A percentile compares a stretch with the other conserved stretches of the same genome.
Conservation (phyloP, 345 rosid genomes). For the Capsella bursapastoris region DNA sequence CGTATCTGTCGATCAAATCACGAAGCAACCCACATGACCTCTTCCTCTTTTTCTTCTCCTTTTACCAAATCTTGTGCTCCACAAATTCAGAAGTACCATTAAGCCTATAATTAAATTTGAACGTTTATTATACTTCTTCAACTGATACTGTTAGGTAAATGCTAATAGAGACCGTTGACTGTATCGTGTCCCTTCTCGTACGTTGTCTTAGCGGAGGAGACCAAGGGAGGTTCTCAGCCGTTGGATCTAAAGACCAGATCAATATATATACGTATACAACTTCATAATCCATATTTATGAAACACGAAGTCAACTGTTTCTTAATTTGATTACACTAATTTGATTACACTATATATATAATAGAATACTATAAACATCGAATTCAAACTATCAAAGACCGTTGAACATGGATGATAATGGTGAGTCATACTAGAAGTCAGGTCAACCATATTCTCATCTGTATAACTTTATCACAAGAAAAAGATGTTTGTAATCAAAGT, state of each 20-base stretch:
- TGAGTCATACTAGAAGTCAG: constrained; percentile 20
- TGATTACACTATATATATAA: not conserved
- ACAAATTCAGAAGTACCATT: constrained; percentile 11
- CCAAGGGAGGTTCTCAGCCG: not conserved
- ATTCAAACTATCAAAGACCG: not conserved
- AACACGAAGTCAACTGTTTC: constrained; percentile 19
- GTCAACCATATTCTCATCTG: constrained; percentile 8
- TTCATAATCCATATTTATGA: not conserved
- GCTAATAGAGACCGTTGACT: constrained; percentile 16
- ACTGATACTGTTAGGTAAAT: not conserved
- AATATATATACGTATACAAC: constrained; percentile 2
- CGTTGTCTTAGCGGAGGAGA: not conserved
- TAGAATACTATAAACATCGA: not conserved
- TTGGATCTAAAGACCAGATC: constrained; percentile 1
- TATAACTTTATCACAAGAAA: constrained; percentile 1
- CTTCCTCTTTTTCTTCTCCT: constrained; percentile 26
- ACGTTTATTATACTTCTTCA: not conserved
- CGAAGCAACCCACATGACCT: constrained; percentile 27
- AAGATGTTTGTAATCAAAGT: not conserved
- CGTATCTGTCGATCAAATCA: constrained; percentile 20
- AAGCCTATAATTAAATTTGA: not conserved
- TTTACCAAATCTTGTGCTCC: constrained; percentile 11
- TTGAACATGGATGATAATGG: constrained; percentile 13
- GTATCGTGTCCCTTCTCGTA: constrained; percentile 24
- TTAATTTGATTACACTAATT: constrained; percentile 10